phyloP scores from a whole-genome alignment of 192 early-diverging fungal species.

The Rhizophagus prolifer region DNA sequence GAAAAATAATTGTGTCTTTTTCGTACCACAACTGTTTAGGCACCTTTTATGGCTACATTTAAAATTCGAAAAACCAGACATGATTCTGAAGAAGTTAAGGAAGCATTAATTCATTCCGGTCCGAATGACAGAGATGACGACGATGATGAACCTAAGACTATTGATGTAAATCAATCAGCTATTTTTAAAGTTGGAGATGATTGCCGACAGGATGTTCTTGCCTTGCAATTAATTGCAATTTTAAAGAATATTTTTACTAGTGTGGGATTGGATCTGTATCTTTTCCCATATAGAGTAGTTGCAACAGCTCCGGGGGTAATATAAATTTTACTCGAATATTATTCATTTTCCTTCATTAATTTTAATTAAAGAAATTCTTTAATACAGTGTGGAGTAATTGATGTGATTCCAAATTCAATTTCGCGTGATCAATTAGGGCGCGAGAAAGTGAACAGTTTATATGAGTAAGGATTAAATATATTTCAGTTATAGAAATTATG shows the following conservation, averaged over 20 bases:
- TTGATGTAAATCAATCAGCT: conserved; percentile 74
- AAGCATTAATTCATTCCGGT: conserved; percentile 35
- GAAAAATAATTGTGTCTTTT: background rate
- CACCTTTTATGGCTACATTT: conserved; percentile 99
- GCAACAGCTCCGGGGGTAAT: conserved; percentile 89
- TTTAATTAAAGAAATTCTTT: background rate
- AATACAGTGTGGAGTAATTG: conserved; percentile 88
- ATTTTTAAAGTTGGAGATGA: conserved; percentile 99
- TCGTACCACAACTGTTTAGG: conserved; percentile 39
- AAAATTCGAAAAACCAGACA: conserved; percentile 67
- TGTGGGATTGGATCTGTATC: conserved; percentile 90
- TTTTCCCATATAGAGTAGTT: conserved; percentile 96
- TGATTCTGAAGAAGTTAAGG: conserved; percentile 57
- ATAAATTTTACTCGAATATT: background rate
- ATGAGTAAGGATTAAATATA: conserved; percentile 49
- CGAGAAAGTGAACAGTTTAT: conserved; percentile 96
- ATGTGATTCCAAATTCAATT: conserved; percentile 95
- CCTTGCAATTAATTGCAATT: conserved; percentile 94
- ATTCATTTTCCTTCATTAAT: conserved; percentile 21
- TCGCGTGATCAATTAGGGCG: conserved; percentile 97
- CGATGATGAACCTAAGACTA: conserved; percentile 39
- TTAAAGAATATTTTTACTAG: conserved; percentile 95
- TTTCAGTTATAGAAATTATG: too few species aligned
- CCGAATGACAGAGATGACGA: conserved; percentile 35
- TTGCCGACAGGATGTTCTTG: conserved; percentile 98